These are phyloP conservation scores for Ananas comosus DNA, from an alignment of 176 grass and related monocot genomes.

Conservation along the genomic window DNA sequence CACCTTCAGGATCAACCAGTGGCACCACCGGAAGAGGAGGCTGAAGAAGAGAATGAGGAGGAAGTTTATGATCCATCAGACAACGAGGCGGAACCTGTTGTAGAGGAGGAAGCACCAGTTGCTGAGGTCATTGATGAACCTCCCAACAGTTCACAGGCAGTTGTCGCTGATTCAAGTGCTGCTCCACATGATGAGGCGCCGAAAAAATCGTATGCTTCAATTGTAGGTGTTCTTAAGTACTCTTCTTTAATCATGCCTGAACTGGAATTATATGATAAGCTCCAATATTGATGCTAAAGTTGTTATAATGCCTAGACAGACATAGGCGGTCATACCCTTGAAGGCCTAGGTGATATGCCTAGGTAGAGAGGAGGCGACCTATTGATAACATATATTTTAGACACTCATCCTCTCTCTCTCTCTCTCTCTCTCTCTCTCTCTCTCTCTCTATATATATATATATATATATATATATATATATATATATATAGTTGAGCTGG, in stretches of 20 bases:
- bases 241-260: neutral
- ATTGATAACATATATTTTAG: too few species aligned
- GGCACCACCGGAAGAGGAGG: conserved; percentile 32
- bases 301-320: too few species aligned
- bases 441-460: too few species aligned
- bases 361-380: too few species aligned
- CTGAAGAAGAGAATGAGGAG: conserved; percentile 15
- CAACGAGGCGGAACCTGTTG: conserved; percentile 22
- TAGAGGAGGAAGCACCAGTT: conserved; percentile 44
- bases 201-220: conserved; percentile 84
- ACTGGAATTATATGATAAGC: neutral
- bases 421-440: too few species aligned
- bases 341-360: too few species aligned
- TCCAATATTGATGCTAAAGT: neutral
- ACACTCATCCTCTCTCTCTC: too few species aligned
- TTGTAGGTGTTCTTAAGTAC: conserved; percentile 44
- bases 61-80: conserved; percentile 56
- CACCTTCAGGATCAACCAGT: conserved; percentile 14
- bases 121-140: conserved; percentile 52
- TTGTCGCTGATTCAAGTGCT: conserved; percentile 5
- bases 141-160: conserved; percentile 27
- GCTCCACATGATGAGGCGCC: conserved; percentile 39
- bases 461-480: too few species aligned
- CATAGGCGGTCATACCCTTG: too few species aligned
- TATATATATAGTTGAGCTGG: too few species aligned